A percentile compares a stretch with the other conserved stretches of the same genome.
These are phyloP conservation scores for Mrakia blollopis DNA, from an alignment of 768 basidiomycete genomes.

Conservation along the genomic window DNA sequence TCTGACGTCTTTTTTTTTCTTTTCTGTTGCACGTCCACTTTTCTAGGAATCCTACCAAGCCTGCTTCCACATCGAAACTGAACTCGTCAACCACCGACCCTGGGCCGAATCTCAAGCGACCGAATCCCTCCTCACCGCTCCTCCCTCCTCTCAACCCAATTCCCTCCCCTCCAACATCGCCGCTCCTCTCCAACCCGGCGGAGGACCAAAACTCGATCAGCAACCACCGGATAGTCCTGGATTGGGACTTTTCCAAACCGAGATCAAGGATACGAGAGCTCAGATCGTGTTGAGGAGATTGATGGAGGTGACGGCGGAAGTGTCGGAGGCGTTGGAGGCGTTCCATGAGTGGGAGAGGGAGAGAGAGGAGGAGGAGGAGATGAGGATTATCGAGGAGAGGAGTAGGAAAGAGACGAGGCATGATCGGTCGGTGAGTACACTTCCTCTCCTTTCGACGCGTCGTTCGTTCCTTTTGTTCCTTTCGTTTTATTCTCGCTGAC, in stretches of 20 bases:
- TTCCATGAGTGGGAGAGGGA: slow-evolving; percentile 28
- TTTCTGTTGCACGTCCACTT: too few species aligned
- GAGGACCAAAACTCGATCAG: background rate
- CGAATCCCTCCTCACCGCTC: slow-evolving; percentile 23
- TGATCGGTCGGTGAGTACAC: slow-evolving; percentile 23
- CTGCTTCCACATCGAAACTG: slow-evolving; percentile 23
- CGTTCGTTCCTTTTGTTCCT: background rate
- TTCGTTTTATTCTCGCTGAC: background rate
- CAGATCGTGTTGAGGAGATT: slow-evolving; percentile 23
- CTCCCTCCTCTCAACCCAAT: background rate
- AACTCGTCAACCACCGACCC: slow-evolving; percentile 29
- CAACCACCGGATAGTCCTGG: slow-evolving; percentile 5
- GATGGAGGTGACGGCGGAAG: slow-evolving; percentile 21
- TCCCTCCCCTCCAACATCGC: background rate
- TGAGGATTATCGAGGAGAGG: slow-evolving; percentile 20
- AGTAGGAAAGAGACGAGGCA: slow-evolving; percentile 31
- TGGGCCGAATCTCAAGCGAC: slow-evolving; percentile 31
- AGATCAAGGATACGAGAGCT: slow-evolving; percentile 21
- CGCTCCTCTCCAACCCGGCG: background rate
- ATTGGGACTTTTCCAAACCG: slow-evolving; percentile 8
- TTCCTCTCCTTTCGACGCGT: too few species aligned
- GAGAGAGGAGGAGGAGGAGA: slow-evolving; percentile 25
- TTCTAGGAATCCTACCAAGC: slow-evolving; percentile 22
- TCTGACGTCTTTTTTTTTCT: background rate
- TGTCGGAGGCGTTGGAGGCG: slow-evolving; percentile 15